Evolutionary conservation across 305 asterid species (phyloP), one percentile per base, ranked within the genome.

Genomic region (Fraxinus greggii): DNA sequence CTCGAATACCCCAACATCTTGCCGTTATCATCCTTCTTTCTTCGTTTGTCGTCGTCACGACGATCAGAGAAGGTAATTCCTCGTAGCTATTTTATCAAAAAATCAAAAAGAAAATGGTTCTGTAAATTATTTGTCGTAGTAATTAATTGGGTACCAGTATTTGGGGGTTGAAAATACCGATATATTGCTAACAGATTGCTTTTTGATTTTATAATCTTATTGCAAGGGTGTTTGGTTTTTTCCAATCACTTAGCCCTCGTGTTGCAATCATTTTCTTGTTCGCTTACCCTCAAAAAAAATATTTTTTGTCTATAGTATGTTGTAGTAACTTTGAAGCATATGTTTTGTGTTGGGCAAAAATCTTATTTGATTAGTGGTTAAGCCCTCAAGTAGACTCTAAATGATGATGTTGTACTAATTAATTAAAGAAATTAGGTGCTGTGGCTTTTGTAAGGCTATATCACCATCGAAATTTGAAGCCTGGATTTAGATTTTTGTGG

Each of bases 41-140:
- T 92, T 92, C 89, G 97, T 95, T 21, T 92, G 99, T 87, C 98
- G 98, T 83, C 98, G 98, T 83, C 99, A 95, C 87, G 97, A 92
- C 80, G 97, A 93, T 89, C 99, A 93, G 92, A 92, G 87, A 86
- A 92, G 99, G 99, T 70, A 70, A 31, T 92, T 35, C 36, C 15
- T 21, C 21, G 2, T 69, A 12, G 1, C 48, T 73, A 1, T 19
- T 0, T 29, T 29, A 31, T 63, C 76, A 23, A 23, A 33, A 33
- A 23, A 29, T 83, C 5, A 13, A 28, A 31, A 48, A 23, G 21
- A 21, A 3, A 35, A 51, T 5, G 21, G n/a, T 2, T 26, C 15
- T 24, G 28, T 8, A 26, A 24, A 23, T 63, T 24, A 23, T 4
- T 63, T 63, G 72, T 48, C 59, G 21, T 3, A 48, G 21, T 48